phyloP scores from a whole-genome alignment of 2,329 filamentous ascomycete genomes.

The Alternaria novae-zelandiae region DNA sequence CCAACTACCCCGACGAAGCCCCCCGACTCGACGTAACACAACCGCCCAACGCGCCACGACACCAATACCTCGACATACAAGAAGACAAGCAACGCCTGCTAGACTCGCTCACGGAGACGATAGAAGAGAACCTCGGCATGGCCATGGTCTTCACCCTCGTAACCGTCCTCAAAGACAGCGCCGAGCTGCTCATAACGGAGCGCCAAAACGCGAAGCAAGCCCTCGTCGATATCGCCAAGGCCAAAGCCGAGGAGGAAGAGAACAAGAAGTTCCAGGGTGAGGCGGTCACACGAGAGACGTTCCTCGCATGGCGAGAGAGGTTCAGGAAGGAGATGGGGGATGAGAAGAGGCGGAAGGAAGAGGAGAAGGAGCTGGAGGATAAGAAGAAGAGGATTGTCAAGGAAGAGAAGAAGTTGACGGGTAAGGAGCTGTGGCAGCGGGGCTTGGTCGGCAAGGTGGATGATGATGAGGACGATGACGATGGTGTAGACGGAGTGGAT shows the following conservation, averaged over 20 bases:
- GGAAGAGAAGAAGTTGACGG: constrained; percentile 85
- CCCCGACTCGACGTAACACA: constrained; percentile 81
- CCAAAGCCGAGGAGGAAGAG: constrained; percentile 82
- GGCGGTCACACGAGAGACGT: constrained; percentile 84
- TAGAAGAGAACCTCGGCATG: constrained; percentile 95
- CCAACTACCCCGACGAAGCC: constrained; percentile 85
- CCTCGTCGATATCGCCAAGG: constrained; percentile 59
- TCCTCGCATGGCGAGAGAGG: constrained; percentile 78
- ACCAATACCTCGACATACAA: constrained; percentile 78
- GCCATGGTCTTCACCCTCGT: constrained; percentile 96
- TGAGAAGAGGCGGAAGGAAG: constrained; percentile 61
- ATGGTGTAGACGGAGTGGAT: constrained; percentile 62
- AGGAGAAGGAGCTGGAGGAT: constrained; percentile 74
- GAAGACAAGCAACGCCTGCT: constrained; percentile 80
- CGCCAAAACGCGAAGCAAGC: constrained; percentile 70
- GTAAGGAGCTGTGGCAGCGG: constrained; percentile 58
- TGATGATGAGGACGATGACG: constrained; percentile 66
- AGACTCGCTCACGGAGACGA: constrained; percentile 71
- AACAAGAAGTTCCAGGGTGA: constrained; percentile 96
- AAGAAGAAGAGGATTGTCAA: constrained; percentile 54
- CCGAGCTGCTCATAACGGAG: constrained; percentile 82
- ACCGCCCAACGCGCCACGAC: constrained; percentile 71
- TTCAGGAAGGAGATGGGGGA: constrained; percentile 86
- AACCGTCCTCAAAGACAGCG: constrained; percentile 83
- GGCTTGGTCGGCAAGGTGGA: constrained; percentile 65